These are phyloP conservation scores for Waitea zeae DNA, from an alignment of 1,284 basidiomycete species.

Conservation along the genomic window DNA sequence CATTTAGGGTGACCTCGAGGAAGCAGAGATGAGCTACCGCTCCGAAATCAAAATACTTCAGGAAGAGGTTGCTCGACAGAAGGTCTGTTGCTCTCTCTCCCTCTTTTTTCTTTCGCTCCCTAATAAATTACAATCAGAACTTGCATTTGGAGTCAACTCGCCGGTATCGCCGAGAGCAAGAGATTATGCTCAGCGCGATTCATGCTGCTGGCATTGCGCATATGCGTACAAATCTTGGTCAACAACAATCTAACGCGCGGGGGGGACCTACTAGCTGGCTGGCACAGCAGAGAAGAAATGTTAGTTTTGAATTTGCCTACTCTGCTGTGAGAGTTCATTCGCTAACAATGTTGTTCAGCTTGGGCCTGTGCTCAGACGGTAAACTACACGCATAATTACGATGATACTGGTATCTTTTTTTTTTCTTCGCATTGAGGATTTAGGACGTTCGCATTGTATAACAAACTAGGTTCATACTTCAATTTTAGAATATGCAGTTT, in stretches of 20 bases:
- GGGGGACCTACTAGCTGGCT: constrained; percentile 38
- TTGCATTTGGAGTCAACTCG: constrained; percentile 34
- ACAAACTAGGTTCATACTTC: too few relatives aligned
- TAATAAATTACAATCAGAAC: too few relatives aligned
- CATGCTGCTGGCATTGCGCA: constrained; percentile 53
- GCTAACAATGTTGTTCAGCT: too few relatives aligned
- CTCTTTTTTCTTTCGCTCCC: too few relatives aligned
- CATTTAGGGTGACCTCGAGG: constrained; percentile 42
- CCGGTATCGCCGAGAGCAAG: constrained; percentile 60
- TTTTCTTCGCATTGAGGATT: too few relatives aligned
- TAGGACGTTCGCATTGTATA: too few relatives aligned
- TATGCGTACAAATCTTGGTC: constrained; percentile 29
- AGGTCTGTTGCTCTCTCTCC: constrained; percentile 21
- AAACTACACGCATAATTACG: too few relatives aligned
- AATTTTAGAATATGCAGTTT: too few relatives aligned
- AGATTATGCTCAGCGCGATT: constrained; percentile 62
- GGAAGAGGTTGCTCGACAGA: constrained; percentile 46
- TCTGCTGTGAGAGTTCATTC: too few relatives aligned
- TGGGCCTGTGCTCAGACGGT: too few relatives aligned
- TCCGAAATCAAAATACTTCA: constrained; percentile 56
- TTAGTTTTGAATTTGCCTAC: constrained; percentile 15
- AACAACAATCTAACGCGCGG: constrained; percentile 21
- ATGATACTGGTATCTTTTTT: too few relatives aligned
- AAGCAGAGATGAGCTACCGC: constrained; percentile 51
- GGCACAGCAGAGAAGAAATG: constrained; percentile 36